Evolutionary conservation across 768 basidiomycete genomes (phyloP).

Genomic region (Pleurotus djamor): DNA sequence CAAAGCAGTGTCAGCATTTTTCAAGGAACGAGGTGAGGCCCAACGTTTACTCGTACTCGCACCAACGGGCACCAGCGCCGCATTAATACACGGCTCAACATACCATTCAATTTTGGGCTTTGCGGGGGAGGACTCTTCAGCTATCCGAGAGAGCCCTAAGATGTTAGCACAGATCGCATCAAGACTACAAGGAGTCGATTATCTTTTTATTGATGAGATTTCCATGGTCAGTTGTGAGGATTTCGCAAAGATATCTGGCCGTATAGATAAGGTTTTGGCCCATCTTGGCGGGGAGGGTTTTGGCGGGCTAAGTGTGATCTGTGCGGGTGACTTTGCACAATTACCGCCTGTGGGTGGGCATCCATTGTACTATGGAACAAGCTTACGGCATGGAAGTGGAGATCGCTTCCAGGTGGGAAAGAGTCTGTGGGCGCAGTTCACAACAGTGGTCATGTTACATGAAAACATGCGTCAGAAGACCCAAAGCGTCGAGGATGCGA

Average conservation of each 20-base stretch:
- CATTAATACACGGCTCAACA: constrained; percentile 28
- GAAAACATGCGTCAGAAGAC: constrained; percentile 18
- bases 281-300: constrained; percentile 19
- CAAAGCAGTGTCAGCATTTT: constrained; percentile 17
- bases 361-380: background rate
- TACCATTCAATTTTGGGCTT: constrained; percentile 29
- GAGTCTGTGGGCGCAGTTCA: constrained; percentile 19
- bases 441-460: constrained; percentile 13
- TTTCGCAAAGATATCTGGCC: constrained; percentile 23
- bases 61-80: constrained; percentile 30
- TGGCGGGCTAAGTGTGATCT: constrained; percentile 39
- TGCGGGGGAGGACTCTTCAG: background rate
- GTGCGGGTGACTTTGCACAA: constrained; percentile 47
- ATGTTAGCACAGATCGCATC: background rate
- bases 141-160: background rate
- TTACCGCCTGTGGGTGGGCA: constrained; percentile 27
- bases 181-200: constrained; percentile 26
- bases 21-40: constrained; percentile 15
- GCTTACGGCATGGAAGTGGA: background rate
- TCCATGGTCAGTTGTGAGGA: constrained; percentile 37
- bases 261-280: constrained; percentile 16
- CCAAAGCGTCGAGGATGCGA: constrained; percentile 12
- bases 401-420: constrained; percentile 11
- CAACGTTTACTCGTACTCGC: constrained; percentile 21
- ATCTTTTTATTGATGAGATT: constrained; percentile 40